Percentiles rank a stretch among this genome's conserved stretches.
phyloP scores from a whole-genome alignment of 2,329 filamentous ascomycete species.

The Penicillium sp. region DNA sequence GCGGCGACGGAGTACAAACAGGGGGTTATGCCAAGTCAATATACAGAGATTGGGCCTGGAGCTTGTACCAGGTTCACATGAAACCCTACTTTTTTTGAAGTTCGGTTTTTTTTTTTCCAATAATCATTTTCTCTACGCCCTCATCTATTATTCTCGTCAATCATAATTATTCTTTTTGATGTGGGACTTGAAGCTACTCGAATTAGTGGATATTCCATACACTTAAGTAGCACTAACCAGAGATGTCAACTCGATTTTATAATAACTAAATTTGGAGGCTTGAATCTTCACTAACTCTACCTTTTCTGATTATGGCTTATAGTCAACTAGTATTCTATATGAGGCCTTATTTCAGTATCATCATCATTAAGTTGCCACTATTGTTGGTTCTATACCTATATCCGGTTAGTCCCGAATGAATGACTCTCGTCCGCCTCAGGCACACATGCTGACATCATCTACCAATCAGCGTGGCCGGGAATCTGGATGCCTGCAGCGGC shows the following conservation, averaged over 20 bases:
- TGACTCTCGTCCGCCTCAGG: background rate
- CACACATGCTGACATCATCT: constrained; percentile 1
- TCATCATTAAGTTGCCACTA: background rate
- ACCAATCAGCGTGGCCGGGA: constrained; percentile 23
- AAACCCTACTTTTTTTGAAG: background rate
- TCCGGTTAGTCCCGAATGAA: background rate
- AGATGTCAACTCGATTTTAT: too few species aligned
- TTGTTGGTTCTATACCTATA: background rate
- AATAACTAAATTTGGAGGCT: too few species aligned
- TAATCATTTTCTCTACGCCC: too few species aligned
- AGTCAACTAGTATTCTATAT: background rate
- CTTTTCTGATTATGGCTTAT: accelerated
- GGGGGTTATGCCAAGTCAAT: background rate
- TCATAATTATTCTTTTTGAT: too few species aligned
- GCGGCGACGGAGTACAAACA: too few species aligned
- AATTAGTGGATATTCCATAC: too few species aligned
- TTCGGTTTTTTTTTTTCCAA: too few species aligned
- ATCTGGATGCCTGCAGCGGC: constrained; percentile 33
- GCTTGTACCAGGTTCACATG: background rate
- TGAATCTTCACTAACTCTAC: background rate
- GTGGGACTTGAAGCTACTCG: too few species aligned
- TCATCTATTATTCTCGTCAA: too few species aligned
- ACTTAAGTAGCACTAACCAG: too few species aligned
- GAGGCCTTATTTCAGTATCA: background rate
- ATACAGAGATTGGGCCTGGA: background rate